These are phyloP conservation scores for Pythium utonaiense DNA, from an alignment of 352 stramenopile species.

Conservation along the genomic window DNA sequence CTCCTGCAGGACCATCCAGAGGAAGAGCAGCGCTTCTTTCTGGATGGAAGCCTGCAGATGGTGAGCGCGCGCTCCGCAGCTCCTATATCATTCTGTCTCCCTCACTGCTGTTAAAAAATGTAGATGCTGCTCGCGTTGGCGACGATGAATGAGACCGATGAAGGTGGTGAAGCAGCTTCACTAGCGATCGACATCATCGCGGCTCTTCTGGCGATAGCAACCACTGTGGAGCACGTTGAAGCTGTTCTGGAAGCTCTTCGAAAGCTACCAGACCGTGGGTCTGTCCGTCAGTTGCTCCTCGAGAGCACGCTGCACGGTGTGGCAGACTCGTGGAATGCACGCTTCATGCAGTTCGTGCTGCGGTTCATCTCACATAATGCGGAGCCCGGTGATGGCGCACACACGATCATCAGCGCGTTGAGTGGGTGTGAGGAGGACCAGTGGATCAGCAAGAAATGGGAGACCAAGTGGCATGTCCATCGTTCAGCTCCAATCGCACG, in stretches of 20 bases:
- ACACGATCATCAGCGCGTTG: neutral
- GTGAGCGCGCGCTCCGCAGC: neutral
- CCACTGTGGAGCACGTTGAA: neutral
- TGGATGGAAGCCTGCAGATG: neutral
- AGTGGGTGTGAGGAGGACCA: neutral
- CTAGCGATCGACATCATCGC: neutral
- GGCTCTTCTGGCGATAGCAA: neutral
- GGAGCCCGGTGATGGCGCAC: neutral
- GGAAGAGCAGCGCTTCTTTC: neutral
- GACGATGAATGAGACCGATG: neutral
- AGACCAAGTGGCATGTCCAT: conserved; percentile 18
- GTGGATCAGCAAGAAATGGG: conserved; percentile 12
- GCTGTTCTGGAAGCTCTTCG: neutral
- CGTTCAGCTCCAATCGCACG: neutral
- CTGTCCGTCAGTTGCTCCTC: neutral
- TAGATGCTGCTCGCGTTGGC: neutral
- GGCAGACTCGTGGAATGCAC: neutral
- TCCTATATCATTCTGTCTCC: neutral
- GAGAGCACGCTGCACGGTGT: neutral
- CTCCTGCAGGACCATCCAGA: neutral
- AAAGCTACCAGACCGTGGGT: neutral
- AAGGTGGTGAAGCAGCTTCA: neutral
- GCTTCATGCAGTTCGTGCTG: conserved; percentile 5
- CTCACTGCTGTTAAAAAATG: neutral
- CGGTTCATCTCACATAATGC: neutral